phyloP scores from a whole-genome alignment of 352 stramenopile species.

The Globisporangium cederbergense region DNA sequence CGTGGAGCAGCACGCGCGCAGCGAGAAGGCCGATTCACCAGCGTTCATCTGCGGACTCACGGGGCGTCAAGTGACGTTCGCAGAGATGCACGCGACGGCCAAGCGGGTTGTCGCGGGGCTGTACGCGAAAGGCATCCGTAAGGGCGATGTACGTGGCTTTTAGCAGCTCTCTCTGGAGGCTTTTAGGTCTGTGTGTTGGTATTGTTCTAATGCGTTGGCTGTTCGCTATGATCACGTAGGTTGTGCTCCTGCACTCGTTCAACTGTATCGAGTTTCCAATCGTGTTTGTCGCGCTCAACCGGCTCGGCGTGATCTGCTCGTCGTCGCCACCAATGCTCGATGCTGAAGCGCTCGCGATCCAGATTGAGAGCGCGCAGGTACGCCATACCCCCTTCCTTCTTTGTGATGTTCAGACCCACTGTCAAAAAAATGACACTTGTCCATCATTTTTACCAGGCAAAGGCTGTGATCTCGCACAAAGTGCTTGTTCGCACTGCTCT shows the following conservation, averaged over 20 bases:
- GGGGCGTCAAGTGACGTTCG: conserved; percentile 44
- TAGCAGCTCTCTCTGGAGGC: background rate
- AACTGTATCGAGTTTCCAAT: conserved; percentile 58
- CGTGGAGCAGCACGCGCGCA: conserved; percentile 29
- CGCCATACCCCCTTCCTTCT: background rate
- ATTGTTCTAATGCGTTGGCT: background rate
- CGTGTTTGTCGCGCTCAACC: conserved; percentile 38
- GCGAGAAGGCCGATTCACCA: conserved; percentile 30
- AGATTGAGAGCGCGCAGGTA: conserved; percentile 36
- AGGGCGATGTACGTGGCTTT: conserved; percentile 35
- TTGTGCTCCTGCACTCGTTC: conserved; percentile 44
- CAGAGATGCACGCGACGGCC: conserved; percentile 34
- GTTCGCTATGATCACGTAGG: conserved; percentile 12
- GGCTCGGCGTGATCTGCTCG: conserved; percentile 37
- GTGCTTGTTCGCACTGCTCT: conserved; percentile 24
- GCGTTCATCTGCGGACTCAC: conserved; percentile 58
- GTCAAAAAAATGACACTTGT: background rate
- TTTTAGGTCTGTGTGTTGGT: too few relatives aligned
- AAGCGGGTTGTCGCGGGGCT: conserved; percentile 42
- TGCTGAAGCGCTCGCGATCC: conserved; percentile 29
- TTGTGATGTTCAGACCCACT: conserved; percentile 32
- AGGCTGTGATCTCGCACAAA: conserved; percentile 32
- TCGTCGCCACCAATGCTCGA: conserved; percentile 37
- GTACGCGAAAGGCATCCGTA: conserved; percentile 32
- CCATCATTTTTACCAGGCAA: conserved; percentile 5